phyloP scores from a whole-genome alignment of 1,284 basidiomycete species.

The Rugosomyces carneus region DNA sequence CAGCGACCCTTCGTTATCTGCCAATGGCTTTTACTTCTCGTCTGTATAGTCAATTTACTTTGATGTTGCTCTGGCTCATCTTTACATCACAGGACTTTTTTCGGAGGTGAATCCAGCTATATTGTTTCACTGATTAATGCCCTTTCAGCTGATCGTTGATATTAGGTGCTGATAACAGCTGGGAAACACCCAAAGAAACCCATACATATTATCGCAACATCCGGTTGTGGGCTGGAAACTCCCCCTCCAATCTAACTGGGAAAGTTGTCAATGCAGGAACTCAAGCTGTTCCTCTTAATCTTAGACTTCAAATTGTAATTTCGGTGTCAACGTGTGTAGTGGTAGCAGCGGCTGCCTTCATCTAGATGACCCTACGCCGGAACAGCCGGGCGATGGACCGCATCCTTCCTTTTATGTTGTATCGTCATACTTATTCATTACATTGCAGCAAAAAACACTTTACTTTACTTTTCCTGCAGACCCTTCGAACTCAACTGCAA shows the following conservation, averaged over 20 bases:
- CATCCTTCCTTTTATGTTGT: background rate
- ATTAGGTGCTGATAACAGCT: constrained; percentile 53
- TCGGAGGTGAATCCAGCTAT: constrained; percentile 43
- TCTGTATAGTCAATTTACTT: constrained; percentile 26
- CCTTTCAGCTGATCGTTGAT: constrained; percentile 1
- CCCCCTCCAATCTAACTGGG: constrained; percentile 42
- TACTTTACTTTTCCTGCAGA: too few species aligned
- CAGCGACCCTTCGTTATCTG: constrained; percentile 34
- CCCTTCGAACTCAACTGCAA: too few species aligned
- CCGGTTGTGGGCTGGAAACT: constrained; percentile 43
- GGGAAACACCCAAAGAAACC: constrained; percentile 55
- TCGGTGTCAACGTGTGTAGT: background rate
- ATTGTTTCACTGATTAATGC: background rate
- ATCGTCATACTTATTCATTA: too few species aligned
- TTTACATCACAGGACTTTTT: constrained; percentile 51
- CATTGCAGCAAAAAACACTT: too few species aligned
- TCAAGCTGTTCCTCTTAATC: constrained; percentile 2
- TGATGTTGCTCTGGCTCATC: background rate
- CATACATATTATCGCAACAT: constrained; percentile 71
- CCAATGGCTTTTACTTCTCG: constrained; percentile 64
- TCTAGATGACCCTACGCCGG: background rate
- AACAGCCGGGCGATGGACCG: too few species aligned
- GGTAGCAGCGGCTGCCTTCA: background rate
- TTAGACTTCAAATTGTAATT: background rate
- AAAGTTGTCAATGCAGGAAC: constrained; percentile 24